A percentile compares a stretch with the other conserved stretches of the same genome.
Evolutionary conservation across 768 basidiomycete genomes (phyloP).

Genomic region (Amyloporia xantha): DNA sequence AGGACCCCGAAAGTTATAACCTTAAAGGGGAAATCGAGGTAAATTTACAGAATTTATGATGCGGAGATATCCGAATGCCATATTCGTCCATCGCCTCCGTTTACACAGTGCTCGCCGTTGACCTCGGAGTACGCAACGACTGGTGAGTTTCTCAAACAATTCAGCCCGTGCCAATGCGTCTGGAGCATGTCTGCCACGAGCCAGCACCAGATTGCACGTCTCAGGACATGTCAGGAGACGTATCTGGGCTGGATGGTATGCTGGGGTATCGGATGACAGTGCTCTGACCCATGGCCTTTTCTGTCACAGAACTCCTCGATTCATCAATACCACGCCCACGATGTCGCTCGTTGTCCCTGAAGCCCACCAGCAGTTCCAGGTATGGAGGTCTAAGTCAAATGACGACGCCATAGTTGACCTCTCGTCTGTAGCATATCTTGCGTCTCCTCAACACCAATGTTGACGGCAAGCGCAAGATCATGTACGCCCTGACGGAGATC

Average conservation of each 20-base stretch:
- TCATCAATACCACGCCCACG: slow-evolving; percentile 16
- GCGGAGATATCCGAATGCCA: too few relatives aligned
- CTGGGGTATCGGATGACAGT: slow-evolving; percentile 6
- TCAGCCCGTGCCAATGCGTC: too few relatives aligned
- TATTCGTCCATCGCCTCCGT: too few relatives aligned
- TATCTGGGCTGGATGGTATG: slow-evolving; percentile 13
- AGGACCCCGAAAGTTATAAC: too few relatives aligned
- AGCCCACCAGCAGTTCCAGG: slow-evolving; percentile 93
- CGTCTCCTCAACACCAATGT: slow-evolving; percentile 99
- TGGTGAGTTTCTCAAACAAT: too few relatives aligned
- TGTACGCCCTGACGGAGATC: slow-evolving; percentile 99
- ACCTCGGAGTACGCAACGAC: too few relatives aligned
- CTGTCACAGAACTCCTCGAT: not conserved
- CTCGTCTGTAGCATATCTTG: slow-evolving; percentile 85
- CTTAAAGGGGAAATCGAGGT: too few relatives aligned
- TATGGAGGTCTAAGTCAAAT: slow-evolving; percentile 25
- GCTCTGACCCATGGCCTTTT: not conserved
- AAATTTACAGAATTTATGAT: too few relatives aligned
- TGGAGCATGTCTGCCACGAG: too few relatives aligned
- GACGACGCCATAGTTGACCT: not conserved
- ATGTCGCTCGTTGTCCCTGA: slow-evolving; percentile 99
- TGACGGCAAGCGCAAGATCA: slow-evolving; percentile 98
- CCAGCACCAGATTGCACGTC: too few relatives aligned
- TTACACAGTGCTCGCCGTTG: too few relatives aligned
- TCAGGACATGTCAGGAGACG: too few relatives aligned